Evolutionary conservation across 257 asterid species (phyloP).

Genomic region (Lavandula angustifolia): DNA sequence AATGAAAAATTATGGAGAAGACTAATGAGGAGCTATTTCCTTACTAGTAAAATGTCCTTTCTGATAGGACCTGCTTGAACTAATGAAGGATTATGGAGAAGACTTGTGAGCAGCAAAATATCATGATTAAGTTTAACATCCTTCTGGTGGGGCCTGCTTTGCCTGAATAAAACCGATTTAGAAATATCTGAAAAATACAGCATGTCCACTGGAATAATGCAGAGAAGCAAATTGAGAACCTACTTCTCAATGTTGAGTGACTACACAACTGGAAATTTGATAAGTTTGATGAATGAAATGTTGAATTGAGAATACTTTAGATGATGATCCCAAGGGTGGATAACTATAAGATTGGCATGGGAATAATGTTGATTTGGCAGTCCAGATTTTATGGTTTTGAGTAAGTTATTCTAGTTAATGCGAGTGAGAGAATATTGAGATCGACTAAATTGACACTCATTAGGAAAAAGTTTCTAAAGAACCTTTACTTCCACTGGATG

Average conservation of each 20-base stretch:
- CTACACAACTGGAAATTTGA: neutral
- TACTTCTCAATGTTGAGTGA: neutral
- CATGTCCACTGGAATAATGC: neutral
- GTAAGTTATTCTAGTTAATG: neutral
- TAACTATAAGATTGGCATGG: neutral
- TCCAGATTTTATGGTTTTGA: conserved; percentile 9
- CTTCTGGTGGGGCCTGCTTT: conserved; percentile 8
- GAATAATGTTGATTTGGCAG: conserved; percentile 4
- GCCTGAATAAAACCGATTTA: neutral
- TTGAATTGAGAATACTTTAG: conserved; percentile 3
- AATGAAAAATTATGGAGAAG: neutral
- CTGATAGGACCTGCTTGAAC: neutral
- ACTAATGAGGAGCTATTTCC: neutral
- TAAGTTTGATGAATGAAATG: neutral
- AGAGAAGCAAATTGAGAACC: conserved; percentile 11
- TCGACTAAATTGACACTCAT: conserved; percentile 1
- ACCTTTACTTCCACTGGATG: neutral
- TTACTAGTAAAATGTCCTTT: neutral
- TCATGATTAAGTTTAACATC: neutral
- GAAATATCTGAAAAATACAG: neutral
- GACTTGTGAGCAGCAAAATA: neutral
- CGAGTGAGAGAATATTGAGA: neutral
- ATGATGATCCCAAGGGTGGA: neutral
- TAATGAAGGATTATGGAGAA: neutral
- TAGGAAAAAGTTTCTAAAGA: neutral